Base-by-base conservation (phyloP, 306 rosid genomes). In the Sicyos baderoa region DNA sequence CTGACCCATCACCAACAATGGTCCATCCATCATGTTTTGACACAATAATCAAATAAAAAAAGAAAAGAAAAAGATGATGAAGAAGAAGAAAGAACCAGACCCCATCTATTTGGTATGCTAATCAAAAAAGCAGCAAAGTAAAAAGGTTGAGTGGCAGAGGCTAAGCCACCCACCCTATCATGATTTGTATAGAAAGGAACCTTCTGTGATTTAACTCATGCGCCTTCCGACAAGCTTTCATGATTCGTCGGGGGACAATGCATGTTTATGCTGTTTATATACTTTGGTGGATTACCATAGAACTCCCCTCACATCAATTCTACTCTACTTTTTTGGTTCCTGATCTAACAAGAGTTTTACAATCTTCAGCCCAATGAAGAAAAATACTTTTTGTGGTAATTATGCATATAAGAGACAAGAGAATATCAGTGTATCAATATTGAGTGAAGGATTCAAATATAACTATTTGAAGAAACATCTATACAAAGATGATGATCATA, bases 1-100 rank as follows among this genome's bases (percentile, higher is more conserved):
- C 4, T 29, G 35, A 29, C 89, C 82, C 82, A 79, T 81, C 78
- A 86, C 88, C 89, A 79, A 82, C 88, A 86, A 76, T 81, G 81
- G 84, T 84, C 77, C 81, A 37, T 81, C 78, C 81, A 87, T 86
- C 82, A 86, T 85, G 86, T 62, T 70, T 67, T 63, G 78, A 69
- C 23, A 50, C 61, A 52, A 32, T n/a, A 44, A 64, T 64, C 53
- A 65, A 63, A 74, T 63, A 6, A 9, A 18, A 18, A 29, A 7
- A 1, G 35, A 16, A 54, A 18, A 9, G 11, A 63, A 10, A 37
- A 1, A 29, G 67, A 60, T 15, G 48, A 60, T 42, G 35, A 29
- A 29, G 35, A 59, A 61, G 67, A 61, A 61, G 50, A 37, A 62
- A 37, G 68, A 62, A 40, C 5, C 29, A 37, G 68, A 62, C 51